Base-by-base conservation (phyloP, 371 early-diverging fungal species). In the Actinomucor elegans region DNA sequence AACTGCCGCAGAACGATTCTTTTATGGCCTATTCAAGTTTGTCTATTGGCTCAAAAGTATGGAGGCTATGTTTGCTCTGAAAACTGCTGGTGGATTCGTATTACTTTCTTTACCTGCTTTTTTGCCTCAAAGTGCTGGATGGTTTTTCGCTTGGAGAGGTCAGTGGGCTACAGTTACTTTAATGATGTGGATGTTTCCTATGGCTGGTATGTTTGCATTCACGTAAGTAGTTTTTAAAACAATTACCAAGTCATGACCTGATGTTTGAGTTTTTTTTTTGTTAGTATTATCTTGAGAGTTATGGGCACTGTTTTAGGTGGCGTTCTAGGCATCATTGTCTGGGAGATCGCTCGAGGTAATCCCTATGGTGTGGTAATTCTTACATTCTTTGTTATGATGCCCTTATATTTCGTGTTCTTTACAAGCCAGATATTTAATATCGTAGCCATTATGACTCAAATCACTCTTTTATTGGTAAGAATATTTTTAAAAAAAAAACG, bases 151-250 rank as follows among this genome's bases (percentile, higher is more conserved):
- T 15, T 73, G 73, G 73, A 42, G 65, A 31, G 73, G 73, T 10
- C 72, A 76, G 41, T 76, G 77, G 77, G 70, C 70, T 24, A 54
- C 71, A 2, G 66, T 76, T 48, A 69, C 71, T 2, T 42, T 76
- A 5, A 55, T 66, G 48, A 48, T 76, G 14, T 76, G 77, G 77
- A 66, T 68, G 60, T 52, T 64, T 29, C 73, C 73, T 27, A 59
- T 53, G 34, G 45, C 69, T 0, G 77, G 77, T 10, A 52, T 65
- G 53, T 76, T 76, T 37, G 46, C 61, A 27, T 68, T 73, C 27
- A 48, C 64, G 71, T 66, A 64, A 38, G 62, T 50, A 3, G 7
- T 1, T 15, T 14, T 50, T 18, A 29, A 17, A n/a, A n/a, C n/a
- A 17, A 11, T 21, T 24, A 2, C 6, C 42, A 21, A 20, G 8